Base-by-base conservation (phyloP, 2,329 filamentous ascomycete species). In the Curvularia lunata region DNA sequence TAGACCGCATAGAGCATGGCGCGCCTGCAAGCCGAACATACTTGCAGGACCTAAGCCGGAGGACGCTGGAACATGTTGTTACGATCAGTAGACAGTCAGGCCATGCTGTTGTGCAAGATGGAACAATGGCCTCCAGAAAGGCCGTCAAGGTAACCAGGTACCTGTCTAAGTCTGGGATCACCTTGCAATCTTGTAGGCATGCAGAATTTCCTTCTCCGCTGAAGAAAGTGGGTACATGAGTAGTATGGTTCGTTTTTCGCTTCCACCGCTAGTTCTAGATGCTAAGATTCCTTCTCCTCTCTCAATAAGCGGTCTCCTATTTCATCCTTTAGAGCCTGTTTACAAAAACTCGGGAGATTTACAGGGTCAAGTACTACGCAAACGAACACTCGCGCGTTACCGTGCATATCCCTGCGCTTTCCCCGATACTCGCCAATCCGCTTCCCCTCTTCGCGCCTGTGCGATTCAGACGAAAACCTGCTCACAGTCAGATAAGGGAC, bases 1-100 rank as follows among this genome's bases (percentile, higher is more conserved):
- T 64, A 54, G 52, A 58, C 66, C 54, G 30, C 18, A 50, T 59
- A 28, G 28, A 38, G 65, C 19, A 59, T 61, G 53, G 64, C 52
- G 52, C 34, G 8, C 10, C 45, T 57, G 55, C 52, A 9, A 37
- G 45, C 12, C 40, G 32, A 9, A 32, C 40, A 21, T 47, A 40
- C 34, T 47, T 21, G 1, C 42, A 30, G 34, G 38, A 27, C 34
- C 46, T 32, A 18, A 2, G 8, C n/a, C 21, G 27, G 8, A 8
- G 8, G 21, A 12, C n/a, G 16, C 18, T 12, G 16, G 23, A 27
- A 43, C 16, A 27, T 10, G 16, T 16, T 25, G 23, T 12, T 21
- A 49, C 12, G 18, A 5, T 18, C 34, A 10, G 34, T 49, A 9
- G 23, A 19, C 4, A 18, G 34, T 49, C 47, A 28, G 34, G 9